These are phyloP conservation scores for Xylariaceae sp. DNA, from an alignment of 2,329 filamentous ascomycete genomes.

Conservation along the genomic window DNA sequence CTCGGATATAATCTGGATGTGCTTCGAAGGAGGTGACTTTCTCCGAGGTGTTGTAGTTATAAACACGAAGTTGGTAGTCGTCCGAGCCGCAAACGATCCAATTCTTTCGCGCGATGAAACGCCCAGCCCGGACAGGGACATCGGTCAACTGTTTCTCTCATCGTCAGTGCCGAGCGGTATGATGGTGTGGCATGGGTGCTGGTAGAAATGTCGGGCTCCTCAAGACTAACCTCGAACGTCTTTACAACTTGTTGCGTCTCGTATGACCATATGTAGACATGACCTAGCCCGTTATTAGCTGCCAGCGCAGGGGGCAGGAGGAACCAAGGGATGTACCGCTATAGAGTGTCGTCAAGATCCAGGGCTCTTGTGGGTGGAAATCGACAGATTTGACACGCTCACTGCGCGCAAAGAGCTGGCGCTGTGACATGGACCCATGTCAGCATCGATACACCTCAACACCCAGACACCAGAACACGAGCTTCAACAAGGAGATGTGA, in stretches of 20 bases:
- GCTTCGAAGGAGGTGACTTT: constrained; percentile 97
- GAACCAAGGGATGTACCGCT: constrained; percentile 58
- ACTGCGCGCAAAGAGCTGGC: constrained; percentile 79
- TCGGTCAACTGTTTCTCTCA: constrained; percentile 73
- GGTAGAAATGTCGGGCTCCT: neutral
- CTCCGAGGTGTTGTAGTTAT: constrained; percentile 99
- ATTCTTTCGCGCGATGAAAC: constrained; percentile 96
- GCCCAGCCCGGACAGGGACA: constrained; percentile 92
- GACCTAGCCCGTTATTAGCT: constrained; percentile 52
- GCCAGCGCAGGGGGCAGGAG: constrained; percentile 9
- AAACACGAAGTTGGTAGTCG: constrained; percentile 82
- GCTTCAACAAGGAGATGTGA: neutral
- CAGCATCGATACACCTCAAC: constrained; percentile 5
- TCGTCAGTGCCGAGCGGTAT: no score
- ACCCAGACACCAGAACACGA: neutral
- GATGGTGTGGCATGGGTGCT: no score
- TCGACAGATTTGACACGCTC: constrained; percentile 95
- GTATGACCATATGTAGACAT: constrained; percentile 99
- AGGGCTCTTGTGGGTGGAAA: constrained; percentile 95
- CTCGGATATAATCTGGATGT: constrained; percentile 96
- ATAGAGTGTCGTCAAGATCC: constrained; percentile 93
- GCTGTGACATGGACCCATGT: constrained; percentile 41
- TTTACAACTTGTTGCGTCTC: constrained; percentile 96
- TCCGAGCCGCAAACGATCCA: constrained; percentile 96
- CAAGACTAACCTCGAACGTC: constrained; percentile 65